Evolutionary conservation across 441 rosid genomes (phyloP), one percentile per base, ranked within the genome.

Genomic region (Bruguiera hainesii): DNA sequence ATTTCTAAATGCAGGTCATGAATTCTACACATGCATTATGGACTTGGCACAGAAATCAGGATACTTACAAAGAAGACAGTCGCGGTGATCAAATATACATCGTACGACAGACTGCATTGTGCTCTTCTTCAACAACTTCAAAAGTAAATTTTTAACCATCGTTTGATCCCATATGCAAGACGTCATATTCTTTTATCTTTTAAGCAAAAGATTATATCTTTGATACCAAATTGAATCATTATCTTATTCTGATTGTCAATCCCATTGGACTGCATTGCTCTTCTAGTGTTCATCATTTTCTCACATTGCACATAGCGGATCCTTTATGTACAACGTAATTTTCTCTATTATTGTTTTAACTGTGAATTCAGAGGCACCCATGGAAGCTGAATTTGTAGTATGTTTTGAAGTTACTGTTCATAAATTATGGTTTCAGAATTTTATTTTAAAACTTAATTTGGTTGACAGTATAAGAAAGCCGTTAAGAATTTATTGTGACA

Each of bases 11-110:
- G 63, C 78, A 93, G 97, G 94, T 90, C 76, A 76, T 82, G 76
- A 93, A 91, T 60, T 88, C 84, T 72, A 87, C 96, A 39, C 87
- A 83, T 81, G 97, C 96, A 25, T 68, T 89, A 73, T 93, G 97
- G 98, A 79, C 82, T 33, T 93, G 98, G 98, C 82, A 86, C 60
- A 85, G 95, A 59, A 87, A 89, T 73, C 95, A 86, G 83, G 85
- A 91, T 71, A 13, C 50, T 20, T 85, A 81, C 63, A 65, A 70
- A 49, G 64, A 61, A 3, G 83, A 83, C 21, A 82, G 73, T 26
- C 74, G 31, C 0, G 86, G 81, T 23, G 97, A 93, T 73, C 71
- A 81, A 63, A 77, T 93, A 64, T 87, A 87, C 81, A 78, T 89
- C 11, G 97, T 91, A 37, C 82, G 93, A 68, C 85, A 82, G 70